Percentiles rank a stretch among this genome's conserved stretches.
These are phyloP conservation scores for Pseudogymnoascus sp. DNA, from an alignment of 2,329 filamentous ascomycete genomes.

Conservation along the genomic window DNA sequence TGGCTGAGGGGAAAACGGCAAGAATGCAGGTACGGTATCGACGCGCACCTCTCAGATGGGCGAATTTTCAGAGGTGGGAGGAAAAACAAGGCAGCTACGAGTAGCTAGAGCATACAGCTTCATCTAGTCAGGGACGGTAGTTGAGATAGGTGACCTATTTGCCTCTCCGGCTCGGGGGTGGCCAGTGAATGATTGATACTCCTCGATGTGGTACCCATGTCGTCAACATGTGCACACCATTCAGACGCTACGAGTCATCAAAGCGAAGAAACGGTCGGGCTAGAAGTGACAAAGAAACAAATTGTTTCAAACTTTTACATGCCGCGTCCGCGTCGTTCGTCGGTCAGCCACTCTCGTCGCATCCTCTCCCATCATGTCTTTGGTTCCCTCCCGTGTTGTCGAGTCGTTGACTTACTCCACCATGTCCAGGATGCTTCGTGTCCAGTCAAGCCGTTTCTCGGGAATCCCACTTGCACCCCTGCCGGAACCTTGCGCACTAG, in stretches of 20 bases:
- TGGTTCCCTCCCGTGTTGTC: background rate
- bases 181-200: background rate
- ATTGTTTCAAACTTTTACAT: background rate
- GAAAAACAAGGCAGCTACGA: background rate
- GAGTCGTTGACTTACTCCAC: background rate
- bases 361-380: background rate
- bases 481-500: slow-evolving; percentile 1
- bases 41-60: background rate
- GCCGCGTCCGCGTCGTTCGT: background rate
- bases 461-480: slow-evolving; percentile 3
- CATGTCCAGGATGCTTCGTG: background rate
- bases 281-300: slow-evolving; percentile 2
- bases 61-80: background rate
- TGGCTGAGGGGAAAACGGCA: background rate
- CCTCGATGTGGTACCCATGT: background rate
- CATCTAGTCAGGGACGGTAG: background rate
- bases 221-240: background rate
- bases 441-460: slow-evolving; percentile 1
- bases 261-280: background rate
- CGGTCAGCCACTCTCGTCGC: background rate
- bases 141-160: background rate
- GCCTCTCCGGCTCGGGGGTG: background rate
- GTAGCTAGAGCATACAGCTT: background rate
- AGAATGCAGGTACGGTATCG: background rate
- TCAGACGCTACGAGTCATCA: slow-evolving; percentile 4